Evolutionary conservation across 2,329 filamentous ascomycete species (phyloP).

Genomic region (Hypomyces perniciosus): DNA sequence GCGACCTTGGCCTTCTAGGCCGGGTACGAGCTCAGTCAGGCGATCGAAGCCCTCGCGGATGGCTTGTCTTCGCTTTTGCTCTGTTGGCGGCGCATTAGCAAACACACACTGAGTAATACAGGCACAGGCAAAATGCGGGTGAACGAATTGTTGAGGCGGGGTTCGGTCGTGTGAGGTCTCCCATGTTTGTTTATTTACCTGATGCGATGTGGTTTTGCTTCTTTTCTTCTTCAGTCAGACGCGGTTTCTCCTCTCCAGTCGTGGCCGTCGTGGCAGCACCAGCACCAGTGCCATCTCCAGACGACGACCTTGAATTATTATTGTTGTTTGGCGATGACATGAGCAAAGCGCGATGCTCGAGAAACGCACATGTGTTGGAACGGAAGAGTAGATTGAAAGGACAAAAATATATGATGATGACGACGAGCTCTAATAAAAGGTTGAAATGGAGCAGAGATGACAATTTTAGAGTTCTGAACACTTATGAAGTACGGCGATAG

Average conservation of each 20-base stretch:
- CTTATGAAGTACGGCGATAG: too few species aligned
- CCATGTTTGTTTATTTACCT: constrained; percentile 29
- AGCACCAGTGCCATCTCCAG: constrained; percentile 16
- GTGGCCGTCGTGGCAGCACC: neutral
- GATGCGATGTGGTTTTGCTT: constrained; percentile 51
- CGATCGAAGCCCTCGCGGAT: constrained; percentile 82
- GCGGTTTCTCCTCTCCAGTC: constrained; percentile 41
- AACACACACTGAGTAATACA: neutral
- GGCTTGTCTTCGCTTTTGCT: constrained; percentile 47
- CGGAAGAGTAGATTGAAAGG: too few species aligned
- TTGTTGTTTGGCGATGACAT: constrained; percentile 27
- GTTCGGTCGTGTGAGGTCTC: neutral
- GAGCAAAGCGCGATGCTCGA: too few species aligned
- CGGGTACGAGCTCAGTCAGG: constrained; percentile 73
- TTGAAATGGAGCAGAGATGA: too few species aligned
- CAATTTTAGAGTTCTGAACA: too few species aligned
- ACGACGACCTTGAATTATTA: constrained; percentile 15
- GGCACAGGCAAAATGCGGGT: neutral
- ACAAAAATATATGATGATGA: too few species aligned
- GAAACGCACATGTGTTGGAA: too few species aligned
- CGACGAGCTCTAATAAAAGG: too few species aligned
- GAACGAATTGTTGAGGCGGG: neutral
- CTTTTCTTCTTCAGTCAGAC: constrained; percentile 48
- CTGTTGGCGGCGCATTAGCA: constrained; percentile 21
- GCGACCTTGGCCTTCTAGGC: constrained; percentile 73